Evolutionary conservation across 495 filamentous ascomycete species (phyloP).

Genomic region (Tuber melanosporum): DNA sequence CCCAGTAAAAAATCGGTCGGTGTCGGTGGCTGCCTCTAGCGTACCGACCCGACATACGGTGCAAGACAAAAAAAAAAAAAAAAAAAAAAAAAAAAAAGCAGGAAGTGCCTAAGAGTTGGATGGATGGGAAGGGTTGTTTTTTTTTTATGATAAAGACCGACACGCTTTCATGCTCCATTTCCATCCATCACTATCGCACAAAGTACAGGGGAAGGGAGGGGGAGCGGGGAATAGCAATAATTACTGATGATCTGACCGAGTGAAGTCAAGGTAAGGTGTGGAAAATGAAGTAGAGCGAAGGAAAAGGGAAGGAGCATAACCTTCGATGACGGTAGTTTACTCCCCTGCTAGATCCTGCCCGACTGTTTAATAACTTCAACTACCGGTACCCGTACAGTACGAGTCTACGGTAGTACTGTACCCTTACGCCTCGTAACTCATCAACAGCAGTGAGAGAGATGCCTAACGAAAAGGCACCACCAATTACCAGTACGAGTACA

Average conservation of each 20-base stretch:
- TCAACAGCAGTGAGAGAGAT: background rate
- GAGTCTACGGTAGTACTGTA: background rate
- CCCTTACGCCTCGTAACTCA: background rate
- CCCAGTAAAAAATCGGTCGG: background rate
- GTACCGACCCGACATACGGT: conserved; percentile 16
- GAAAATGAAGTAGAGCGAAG: background rate
- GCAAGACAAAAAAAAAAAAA: conserved; percentile 6
- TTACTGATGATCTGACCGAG: background rate
- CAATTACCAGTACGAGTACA: background rate
- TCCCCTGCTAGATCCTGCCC: background rate
- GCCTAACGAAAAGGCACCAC: background rate
- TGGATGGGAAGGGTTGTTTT: conserved; percentile 10
- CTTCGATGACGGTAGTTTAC: background rate
- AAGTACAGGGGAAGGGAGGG: background rate
- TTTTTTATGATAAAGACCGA: background rate
- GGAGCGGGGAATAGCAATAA: background rate
- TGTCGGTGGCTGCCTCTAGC: conserved; percentile 14
- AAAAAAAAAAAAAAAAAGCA: conserved; percentile 14
- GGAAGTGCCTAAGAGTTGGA: conserved; percentile 29
- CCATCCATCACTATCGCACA: background rate
- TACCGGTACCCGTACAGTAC: background rate
- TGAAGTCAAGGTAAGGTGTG: background rate
- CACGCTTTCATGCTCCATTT: background rate
- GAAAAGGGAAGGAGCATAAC: conserved; percentile 4
- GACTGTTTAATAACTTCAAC: background rate